Percentiles rank a stretch among this genome's conserved stretches.
These are phyloP conservation scores for Babesia ovata DNA, from an alignment of 169 alveolate species.

Conservation along the genomic window DNA sequence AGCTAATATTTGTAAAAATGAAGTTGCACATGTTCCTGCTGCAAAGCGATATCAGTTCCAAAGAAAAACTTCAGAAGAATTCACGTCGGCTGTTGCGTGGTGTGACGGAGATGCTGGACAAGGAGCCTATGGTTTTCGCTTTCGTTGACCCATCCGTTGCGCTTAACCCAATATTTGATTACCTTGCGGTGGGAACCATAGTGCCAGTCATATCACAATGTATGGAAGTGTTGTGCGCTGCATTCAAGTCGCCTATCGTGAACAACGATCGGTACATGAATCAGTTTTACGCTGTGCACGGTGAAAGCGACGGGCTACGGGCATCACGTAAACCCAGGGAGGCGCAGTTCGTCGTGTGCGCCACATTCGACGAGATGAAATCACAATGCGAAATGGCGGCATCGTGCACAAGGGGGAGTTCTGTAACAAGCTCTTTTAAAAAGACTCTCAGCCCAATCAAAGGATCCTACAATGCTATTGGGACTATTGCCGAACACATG, in stretches of 20 bases:
- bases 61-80: conserved; percentile 22
- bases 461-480: conserved; percentile 26
- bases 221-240: conserved; percentile 21
- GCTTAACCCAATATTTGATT: conserved; percentile 54
- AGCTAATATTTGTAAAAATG: conserved; percentile 19
- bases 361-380: conserved; percentile 40
- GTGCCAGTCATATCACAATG: conserved; percentile 33
- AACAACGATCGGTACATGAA: conserved; percentile 58
- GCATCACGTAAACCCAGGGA: neutral
- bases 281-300: conserved; percentile 21
- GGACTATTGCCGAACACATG: conserved; percentile 35
- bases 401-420: conserved; percentile 2
- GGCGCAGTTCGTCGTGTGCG: conserved; percentile 7
- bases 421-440: neutral
- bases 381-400: conserved; percentile 4
- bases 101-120: conserved; percentile 17
- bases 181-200: conserved; percentile 6
- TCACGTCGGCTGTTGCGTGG: conserved; percentile 36
- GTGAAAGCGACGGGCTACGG: conserved; percentile 4
- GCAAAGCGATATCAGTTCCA: neutral
- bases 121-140: conserved; percentile 47
- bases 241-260: conserved; percentile 47
- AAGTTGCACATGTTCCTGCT: conserved; percentile 7
- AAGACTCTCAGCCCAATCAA: conserved; percentile 29
- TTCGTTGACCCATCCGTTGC: conserved; percentile 35